phyloP scores from a whole-genome alignment of 306 rosid genomes.

The Rosa rugosa region DNA sequence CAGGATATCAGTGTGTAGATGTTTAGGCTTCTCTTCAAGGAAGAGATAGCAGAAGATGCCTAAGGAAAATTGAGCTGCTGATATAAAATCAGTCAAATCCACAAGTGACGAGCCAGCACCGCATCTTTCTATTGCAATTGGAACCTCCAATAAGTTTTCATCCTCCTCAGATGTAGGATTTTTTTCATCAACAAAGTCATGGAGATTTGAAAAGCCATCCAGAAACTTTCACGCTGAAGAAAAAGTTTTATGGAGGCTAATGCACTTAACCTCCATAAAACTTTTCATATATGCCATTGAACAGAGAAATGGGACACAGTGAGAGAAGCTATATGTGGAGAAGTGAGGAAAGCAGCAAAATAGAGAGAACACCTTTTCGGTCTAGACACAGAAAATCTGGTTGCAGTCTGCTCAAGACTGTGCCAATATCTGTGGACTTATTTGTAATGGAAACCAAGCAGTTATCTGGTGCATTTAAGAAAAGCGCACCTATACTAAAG shows the following conservation, averaged over 20 bases:
- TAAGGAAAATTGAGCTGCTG: background rate
- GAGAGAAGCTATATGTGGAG: background rate
- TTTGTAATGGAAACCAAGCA: background rate
- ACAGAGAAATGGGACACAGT: background rate
- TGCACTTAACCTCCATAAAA: too few relatives aligned
- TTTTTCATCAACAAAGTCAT: background rate
- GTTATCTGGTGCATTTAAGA: background rate
- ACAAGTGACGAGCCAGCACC: background rate
- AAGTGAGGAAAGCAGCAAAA: background rate
- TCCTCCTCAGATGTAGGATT: background rate
- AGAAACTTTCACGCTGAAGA: background rate
- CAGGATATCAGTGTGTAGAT: background rate
- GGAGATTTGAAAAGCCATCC: background rate
- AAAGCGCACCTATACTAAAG: background rate
- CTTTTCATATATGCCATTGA: background rate
- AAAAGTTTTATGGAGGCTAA: background rate
- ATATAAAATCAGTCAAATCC: background rate
- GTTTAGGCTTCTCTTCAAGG: background rate
- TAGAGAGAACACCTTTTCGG: too few relatives aligned
- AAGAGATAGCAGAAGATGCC: too few relatives aligned
- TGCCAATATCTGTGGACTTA: too few relatives aligned
- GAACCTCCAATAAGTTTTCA: background rate
- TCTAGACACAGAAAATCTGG: background rate
- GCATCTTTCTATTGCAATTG: too few relatives aligned
- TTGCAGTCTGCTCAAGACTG: background rate